These are phyloP conservation scores for Endocalyx cinctus DNA, from an alignment of 2,329 filamentous ascomycete species.

Conservation along the genomic window DNA sequence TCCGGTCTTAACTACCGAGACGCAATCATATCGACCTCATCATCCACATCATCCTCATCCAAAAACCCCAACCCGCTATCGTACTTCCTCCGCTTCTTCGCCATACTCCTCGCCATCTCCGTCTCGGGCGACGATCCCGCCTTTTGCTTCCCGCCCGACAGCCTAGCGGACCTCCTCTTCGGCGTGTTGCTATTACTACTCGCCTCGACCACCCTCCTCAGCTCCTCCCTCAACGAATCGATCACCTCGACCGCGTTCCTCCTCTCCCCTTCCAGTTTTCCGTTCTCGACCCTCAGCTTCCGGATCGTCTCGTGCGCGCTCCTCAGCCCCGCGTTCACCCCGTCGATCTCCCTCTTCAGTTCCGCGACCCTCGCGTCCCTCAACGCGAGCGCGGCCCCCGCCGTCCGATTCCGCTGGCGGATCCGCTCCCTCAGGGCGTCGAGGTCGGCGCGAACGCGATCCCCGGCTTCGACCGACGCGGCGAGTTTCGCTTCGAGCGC, in stretches of 20 bases:
- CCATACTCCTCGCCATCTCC: conserved; percentile 17
- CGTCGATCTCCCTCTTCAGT: conserved; percentile 44
- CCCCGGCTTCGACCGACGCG: conserved; percentile 33
- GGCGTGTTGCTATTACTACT: conserved; percentile 3
- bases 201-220: conserved; percentile 43
- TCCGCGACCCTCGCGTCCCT: conserved; percentile 47
- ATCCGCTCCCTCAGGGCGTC: conserved; percentile 22
- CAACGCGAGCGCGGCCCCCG: conserved; percentile 44
- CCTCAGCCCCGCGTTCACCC: conserved; percentile 34
- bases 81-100: conserved; percentile 41
- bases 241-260: conserved; percentile 39
- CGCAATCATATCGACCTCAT: conserved; percentile 12
- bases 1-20: no score
- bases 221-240: conserved; percentile 46
- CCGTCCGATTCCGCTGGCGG: conserved; percentile 31
- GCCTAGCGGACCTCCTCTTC: conserved; percentile 8
- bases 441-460: conserved; percentile 35
- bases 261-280: conserved; percentile 35
- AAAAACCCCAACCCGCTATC: conserved; percentile 53
- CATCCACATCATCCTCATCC: conserved; percentile 45
- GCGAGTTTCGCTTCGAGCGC: conserved; percentile 43
- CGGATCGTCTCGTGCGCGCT: conserved; percentile 43
- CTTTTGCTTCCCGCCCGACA: conserved; percentile 1
- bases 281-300: conserved; percentile 42
- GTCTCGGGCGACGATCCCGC: background rate